Base-by-base conservation (phyloP, 176 grass and related monocot species). In the Eragrostis nindensis region DNA sequence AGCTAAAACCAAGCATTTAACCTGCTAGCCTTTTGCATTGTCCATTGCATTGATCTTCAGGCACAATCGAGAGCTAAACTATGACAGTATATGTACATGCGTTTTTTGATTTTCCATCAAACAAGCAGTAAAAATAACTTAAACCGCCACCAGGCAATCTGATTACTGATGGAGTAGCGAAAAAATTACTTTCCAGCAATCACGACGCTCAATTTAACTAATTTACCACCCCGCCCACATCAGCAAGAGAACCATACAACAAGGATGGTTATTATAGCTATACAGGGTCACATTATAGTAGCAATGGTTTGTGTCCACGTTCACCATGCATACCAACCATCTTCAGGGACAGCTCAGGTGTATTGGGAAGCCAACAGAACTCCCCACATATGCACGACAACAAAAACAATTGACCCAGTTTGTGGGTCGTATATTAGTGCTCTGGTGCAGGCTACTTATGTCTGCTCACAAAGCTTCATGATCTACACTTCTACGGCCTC, bases 201-300 rank as follows among this genome's bases (percentile, higher is more conserved):
- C 21, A 24, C 8, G 27, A 74, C 32, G 72, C 29, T 74, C 0
- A 15, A 67, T 42, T 26, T 62, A 2, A 79, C 29, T 14, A 5
- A 2, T 22, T 4, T 17, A 52, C 3, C 49, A 19, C 32, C 1
- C 32, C 32, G 42, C 21, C 15, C n/a, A 46, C 22, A 19, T 44
- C 81, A 56, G n/a, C 55, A 65, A 30, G 24, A 42, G 49, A 47
- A 67, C 22, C 49, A 42, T 41, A 21, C 3, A 26, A 72, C 2
- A 57, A 15, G 12, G 46, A 57, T 54, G 29, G 19, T 30, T 71
- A 36, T 39, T 38, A 39, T 61, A n/a, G 70, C 43, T 82, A 57
- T 78, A 73, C 73, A 87, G 21, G 72, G 26, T 63, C 71, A 77
- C 9, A 39, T n/a, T n/a, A n/a, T n/a, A n/a, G n/a, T 44, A 72